Base-by-base conservation (phyloP, 768 basidiomycete genomes). In the Pisolithus albus region DNA sequence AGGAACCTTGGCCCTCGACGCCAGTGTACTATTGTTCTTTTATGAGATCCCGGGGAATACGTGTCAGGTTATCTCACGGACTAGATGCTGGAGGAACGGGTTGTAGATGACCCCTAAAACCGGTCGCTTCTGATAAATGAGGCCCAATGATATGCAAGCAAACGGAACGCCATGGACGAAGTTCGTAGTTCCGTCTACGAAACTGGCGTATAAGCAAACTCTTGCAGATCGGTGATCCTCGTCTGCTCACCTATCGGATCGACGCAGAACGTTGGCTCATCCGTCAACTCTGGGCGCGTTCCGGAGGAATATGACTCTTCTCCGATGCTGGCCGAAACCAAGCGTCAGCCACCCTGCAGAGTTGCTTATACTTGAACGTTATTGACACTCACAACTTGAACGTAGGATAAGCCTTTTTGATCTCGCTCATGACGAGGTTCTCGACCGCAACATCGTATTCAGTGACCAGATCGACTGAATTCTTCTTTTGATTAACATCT, bases 381-480 rank as follows among this genome's bases (percentile, higher is more conserved):
- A 51, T 0, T 36, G 3, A 15, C 24, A 76, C 89, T 64, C 64
- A 93, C 92, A 96, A 95, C 56, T 84, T 72, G 68, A 91, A 94
- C 2, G 68, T 57, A 0, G 92, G 91, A 65, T 88, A 94, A 47
- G 71, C 74, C 23, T 69, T 66, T 28, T 73, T 71, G 49, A 95
- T 79, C 62, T 84, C 79, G 26, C 73, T 62, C 69, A 82, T 84
- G 47, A 96, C 89, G 43, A 92, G 72, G 54, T 88, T 83, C 68
- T 96, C 94, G 10, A 96, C 94, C 42, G 77, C 81, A 36, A 93
- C 85, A 67, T 98, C 94, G 61, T 90, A 96, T 70, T 94, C 88
- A 0, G 94, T 98, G 23, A 98, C 94, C 30, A 97, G 74, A 70
- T 96, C 94, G 19, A 93, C 92, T 3, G 92, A 81, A 63, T 94